A percentile compares a stretch with the other conserved stretches of the same genome.
These are phyloP conservation scores for Eragrostis nindensis DNA, from an alignment of 176 grass and related monocot genomes.

Conservation along the genomic window DNA sequence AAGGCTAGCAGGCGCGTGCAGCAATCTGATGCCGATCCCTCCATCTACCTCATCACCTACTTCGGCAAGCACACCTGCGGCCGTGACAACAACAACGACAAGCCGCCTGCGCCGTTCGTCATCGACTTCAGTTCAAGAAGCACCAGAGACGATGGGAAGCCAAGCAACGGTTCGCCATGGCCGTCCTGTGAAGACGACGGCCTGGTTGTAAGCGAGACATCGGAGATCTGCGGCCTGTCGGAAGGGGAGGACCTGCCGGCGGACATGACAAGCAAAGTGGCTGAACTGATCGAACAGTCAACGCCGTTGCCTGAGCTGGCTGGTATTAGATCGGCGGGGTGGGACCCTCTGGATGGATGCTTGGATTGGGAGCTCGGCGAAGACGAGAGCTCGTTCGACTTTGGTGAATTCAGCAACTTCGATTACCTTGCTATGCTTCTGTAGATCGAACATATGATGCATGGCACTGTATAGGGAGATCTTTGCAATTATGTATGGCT, in stretches of 20 bases:
- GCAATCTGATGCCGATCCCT: slow-evolving; percentile 33
- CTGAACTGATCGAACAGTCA: neutral
- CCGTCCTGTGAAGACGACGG: neutral
- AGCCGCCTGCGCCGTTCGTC: neutral
- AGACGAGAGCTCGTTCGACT: neutral
- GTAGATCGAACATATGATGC: neutral
- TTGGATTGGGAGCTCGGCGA: neutral
- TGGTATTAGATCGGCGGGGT: neutral
- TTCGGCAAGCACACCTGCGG: slow-evolving; percentile 49
- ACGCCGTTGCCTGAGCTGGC: neutral
- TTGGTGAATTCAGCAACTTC: neutral
- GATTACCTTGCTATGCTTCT: neutral
- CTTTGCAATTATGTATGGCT: no score
- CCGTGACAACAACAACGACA: neutral
- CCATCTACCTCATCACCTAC: slow-evolving; percentile 44
- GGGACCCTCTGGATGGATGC: neutral
- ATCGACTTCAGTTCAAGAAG: slow-evolving; percentile 36
- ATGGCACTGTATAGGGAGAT: no score
- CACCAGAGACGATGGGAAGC: neutral
- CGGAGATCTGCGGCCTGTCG: neutral
- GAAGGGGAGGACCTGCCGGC: neutral
- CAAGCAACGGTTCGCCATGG: neutral
- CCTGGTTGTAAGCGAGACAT: neutral
- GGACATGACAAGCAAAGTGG: neutral
- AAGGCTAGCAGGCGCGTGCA: slow-evolving; percentile 51